Percentiles rank a stretch among this genome's conserved stretches.
These are phyloP conservation scores for Lomentospora prolificans DNA, from an alignment of 2,329 filamentous ascomycete genomes.

Conservation along the genomic window DNA sequence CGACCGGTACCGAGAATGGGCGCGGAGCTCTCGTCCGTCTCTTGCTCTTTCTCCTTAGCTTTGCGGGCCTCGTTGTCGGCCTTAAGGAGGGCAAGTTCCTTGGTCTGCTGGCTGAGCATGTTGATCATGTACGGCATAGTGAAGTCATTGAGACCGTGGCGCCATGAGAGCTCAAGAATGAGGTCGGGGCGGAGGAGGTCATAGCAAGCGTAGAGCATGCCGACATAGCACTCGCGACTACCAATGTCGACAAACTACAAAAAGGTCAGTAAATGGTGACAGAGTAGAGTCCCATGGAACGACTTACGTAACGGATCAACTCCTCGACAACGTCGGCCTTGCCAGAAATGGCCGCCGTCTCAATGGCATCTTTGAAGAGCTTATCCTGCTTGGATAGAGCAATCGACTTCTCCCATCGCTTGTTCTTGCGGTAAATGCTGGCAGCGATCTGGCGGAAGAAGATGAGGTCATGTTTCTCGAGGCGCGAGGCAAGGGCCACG, in stretches of 20 bases:
- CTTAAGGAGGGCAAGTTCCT: constrained; percentile 74
- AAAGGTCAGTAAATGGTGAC: constrained; percentile 9
- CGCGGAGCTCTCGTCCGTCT: constrained; percentile 86
- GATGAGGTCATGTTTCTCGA: constrained; percentile 95
- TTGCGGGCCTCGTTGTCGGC: constrained; percentile 96
- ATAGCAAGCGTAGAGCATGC: constrained; percentile 98
- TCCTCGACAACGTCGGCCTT: constrained; percentile 94
- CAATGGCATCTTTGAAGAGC: constrained; percentile 98
- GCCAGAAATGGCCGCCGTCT: constrained; percentile 85
- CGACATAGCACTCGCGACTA: constrained; percentile 98
- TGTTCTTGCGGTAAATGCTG: constrained; percentile 98
- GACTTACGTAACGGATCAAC: constrained; percentile 88
- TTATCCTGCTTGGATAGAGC: constrained; percentile 97
- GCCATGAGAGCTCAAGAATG: constrained; percentile 95
- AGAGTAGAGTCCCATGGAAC: background rate
- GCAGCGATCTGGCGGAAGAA: constrained; percentile 99
- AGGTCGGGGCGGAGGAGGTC: constrained; percentile 89
- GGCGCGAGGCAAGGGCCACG: constrained; percentile 77
- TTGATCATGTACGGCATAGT: constrained; percentile 99
- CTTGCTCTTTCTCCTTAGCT: constrained; percentile 55
- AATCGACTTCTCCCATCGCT: constrained; percentile 99
- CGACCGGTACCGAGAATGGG: constrained; percentile 84
- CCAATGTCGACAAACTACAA: constrained; percentile 94
- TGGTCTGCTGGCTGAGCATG: constrained; percentile 82
- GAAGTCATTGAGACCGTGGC: constrained; percentile 86